Evolutionary conservation across 2,329 filamentous ascomycete genomes (phyloP).

Genomic region (Ambrosiella cleistominuta): DNA sequence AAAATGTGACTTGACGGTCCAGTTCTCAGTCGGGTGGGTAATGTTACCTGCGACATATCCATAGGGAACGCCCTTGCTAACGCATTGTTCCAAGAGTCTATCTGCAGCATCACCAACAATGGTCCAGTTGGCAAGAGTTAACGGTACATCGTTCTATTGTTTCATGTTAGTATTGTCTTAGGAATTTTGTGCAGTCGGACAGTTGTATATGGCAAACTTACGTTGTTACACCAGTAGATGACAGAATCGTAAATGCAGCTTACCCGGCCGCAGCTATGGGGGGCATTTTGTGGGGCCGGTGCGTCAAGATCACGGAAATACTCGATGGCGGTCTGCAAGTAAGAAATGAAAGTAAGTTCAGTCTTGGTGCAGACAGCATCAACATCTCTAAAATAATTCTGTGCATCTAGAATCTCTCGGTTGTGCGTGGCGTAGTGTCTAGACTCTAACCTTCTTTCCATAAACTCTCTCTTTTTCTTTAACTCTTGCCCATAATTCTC

Average conservation of each 20-base stretch:
- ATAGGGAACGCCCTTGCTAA: slow-evolving; percentile 3
- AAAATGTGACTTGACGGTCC: slow-evolving; percentile 1
- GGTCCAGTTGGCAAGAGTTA: slow-evolving; percentile 4
- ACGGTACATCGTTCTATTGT: background rate
- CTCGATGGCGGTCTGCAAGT: slow-evolving; percentile 4
- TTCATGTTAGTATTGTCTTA: background rate
- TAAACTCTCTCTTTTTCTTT: background rate
- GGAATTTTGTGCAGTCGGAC: background rate
- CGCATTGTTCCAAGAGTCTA: background rate
- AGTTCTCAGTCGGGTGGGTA: slow-evolving; percentile 6
- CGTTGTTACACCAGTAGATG: slow-evolving; percentile 11
- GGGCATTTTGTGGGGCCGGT: slow-evolving; percentile 1
- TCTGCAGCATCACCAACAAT: slow-evolving; percentile 3
- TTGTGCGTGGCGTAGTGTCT: background rate
- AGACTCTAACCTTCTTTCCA: background rate
- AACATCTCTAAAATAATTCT: background rate
- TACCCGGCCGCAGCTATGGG: slow-evolving; percentile 7
- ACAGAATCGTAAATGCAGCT: slow-evolving; percentile 5
- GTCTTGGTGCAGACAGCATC: background rate
- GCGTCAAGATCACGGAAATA: slow-evolving; percentile 2
- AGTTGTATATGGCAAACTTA: background rate
- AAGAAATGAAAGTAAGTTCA: slow-evolving; percentile 7
- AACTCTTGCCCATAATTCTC: background rate
- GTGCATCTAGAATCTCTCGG: background rate
- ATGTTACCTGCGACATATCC: slow-evolving; percentile 4